Evolutionary conservation across 73 alveolate genomes (phyloP), one percentile per base, ranked within the genome.

Genomic region (Halteria grandinella): DNA sequence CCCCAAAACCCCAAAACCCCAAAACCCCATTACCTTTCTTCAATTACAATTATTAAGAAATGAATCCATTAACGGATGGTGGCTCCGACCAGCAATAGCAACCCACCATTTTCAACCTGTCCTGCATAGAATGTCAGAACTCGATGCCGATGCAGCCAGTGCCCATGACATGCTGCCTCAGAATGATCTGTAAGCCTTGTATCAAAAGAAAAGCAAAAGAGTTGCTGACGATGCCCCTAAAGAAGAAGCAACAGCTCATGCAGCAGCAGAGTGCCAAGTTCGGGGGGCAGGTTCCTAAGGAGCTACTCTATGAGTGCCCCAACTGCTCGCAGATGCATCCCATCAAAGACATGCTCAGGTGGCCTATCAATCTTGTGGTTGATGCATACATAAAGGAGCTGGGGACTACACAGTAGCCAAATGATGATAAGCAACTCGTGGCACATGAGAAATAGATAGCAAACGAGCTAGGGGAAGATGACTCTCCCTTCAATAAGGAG

Each of bases 171-270:
- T 62, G 78, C 45, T 62, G 78, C 62, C 50, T 62, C 11, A 41
- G 62, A 36, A 39, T 62, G 60, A 62, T 62, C 4, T 62, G 78
- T 21, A 62, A 62, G 40, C 78, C 57, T 1, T 62, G 78, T 41
- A 62, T 62, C 4, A 62, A 62, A 39, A 10, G 60, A 5, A 62
- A 62, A 62, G 78, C 78, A 39, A 62, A 62, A 23, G 78, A 62
- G 15, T 33, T 62, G 2, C 12, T 62, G 25, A 62, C 78, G 17
- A 62, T 62, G 78, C 78, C 78, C 14, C 27, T 62, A 5, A 62
- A 62, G 27, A 39, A 29, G 78, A 62, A 62, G 41, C 27, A 62
- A 23, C 44, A 62, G 45, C 78, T 62, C 7, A 39, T 62, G 41
- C 45, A 39, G 27, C 6, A 40, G 2, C 62, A 62, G 41, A 21